Base-by-base conservation (phyloP, 2,329 filamentous ascomycete genomes). In the Zopfia rhizophila region DNA sequence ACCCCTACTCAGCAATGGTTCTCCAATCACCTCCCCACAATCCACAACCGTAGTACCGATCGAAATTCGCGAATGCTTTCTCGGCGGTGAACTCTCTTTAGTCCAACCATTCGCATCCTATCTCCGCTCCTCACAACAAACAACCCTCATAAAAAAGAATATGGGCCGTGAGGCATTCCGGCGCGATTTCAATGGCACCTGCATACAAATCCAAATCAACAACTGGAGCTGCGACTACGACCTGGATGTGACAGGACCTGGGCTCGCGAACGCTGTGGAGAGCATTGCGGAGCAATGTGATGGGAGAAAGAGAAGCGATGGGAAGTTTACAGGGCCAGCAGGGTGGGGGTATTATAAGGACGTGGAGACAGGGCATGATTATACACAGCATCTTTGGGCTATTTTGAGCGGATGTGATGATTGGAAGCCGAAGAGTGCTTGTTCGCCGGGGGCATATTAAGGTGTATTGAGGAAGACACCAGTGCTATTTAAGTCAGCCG, bases 181-280 rank as follows among this genome's bases (percentile, higher is more conserved):
- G 4, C 11, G 22, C 16, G 31, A 16, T 12, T 5, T 31, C 3
- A 45, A 30, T 16, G 25, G 19, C 3, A 38, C 41, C 4, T 45
- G 41, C 18, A 8, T 38, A 10, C 23, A 45, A 45, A 30, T 33
- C 5, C 23, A 19, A 8, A 18, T 45, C 17, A 30, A 45, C 24
- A 45, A 45, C 24, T 38, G 32, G 41, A 37, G 31, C 27, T 45
- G 41, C 41, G 41, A 45, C 27, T 18, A 37, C 22, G 32, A 38
- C 12, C 41, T 45, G 3, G 38, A 38, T 18, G 22, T 45, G n/a
- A 45, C 41, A 4, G 41, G 32, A 12, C 32, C 41, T 13, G 32
- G 41, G 3, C 11, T 45, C 14, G 31, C 41, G 5, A 45, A 45
- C 24, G 41, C 41, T 16, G 33, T 45, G 4, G 24, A 12, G 7